A percentile compares a stretch with the other conserved stretches of the same genome.
Evolutionary conservation across 2,329 filamentous ascomycete species (phyloP).

Genomic region (Orbilia javanica): DNA sequence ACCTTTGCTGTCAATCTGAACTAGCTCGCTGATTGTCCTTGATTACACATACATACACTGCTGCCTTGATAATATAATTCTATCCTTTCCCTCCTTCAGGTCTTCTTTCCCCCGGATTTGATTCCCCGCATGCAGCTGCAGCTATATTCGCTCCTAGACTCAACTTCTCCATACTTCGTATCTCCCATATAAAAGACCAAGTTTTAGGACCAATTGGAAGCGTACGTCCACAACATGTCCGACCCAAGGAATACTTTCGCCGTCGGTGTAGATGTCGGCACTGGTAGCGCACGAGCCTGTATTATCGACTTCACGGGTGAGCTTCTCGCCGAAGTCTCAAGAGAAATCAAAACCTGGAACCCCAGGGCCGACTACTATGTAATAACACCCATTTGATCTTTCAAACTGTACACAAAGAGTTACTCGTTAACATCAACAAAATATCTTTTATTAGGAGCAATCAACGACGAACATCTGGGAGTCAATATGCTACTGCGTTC

Average conservation of each 20-base stretch:
- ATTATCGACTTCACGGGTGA: slow-evolving; percentile 93
- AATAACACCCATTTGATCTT: slow-evolving; percentile 59
- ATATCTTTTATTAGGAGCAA: slow-evolving; percentile 85
- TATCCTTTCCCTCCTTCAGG: background rate
- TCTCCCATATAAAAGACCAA: no score
- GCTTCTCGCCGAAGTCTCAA: slow-evolving; percentile 75
- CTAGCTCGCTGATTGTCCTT: slow-evolving; percentile 28
- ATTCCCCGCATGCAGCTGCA: slow-evolving; percentile 20
- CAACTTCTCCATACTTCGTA: background rate
- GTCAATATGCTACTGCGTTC: slow-evolving; percentile 90
- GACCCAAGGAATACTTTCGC: slow-evolving; percentile 56
- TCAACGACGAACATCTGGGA: slow-evolving; percentile 97
- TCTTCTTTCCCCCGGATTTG: background rate
- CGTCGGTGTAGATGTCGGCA: slow-evolving; percentile 94
- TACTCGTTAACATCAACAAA: no score
- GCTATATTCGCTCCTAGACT: no score
- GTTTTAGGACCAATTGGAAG: background rate
- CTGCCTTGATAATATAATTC: slow-evolving; percentile 22
- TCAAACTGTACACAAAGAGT: no score
- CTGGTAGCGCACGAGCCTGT: slow-evolving; percentile 92
- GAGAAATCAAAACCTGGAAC: slow-evolving; percentile 65
- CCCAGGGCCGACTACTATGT: slow-evolving; percentile 72
- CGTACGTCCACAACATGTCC: slow-evolving; percentile 15
- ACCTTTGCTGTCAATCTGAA: slow-evolving; percentile 13
- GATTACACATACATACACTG: slow-evolving; percentile 29